Conservation (phyloP, 139 green algal genomes). For the Coelastrella sp. region DNA sequence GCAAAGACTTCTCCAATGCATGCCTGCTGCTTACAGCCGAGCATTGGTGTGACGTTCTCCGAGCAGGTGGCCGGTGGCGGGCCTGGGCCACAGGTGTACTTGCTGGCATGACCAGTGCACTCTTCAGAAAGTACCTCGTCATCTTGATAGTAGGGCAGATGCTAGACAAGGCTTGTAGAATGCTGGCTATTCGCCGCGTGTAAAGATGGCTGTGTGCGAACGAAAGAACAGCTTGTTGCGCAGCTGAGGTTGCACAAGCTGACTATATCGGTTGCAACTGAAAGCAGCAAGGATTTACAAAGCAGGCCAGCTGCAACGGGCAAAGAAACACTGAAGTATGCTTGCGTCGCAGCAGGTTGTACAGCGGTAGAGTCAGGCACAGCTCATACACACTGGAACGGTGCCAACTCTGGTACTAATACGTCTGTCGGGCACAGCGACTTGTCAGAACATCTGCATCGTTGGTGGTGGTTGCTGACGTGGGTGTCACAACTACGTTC, state of each 20-base stretch:
- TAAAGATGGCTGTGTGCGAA: too few relatives aligned
- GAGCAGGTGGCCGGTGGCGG: neutral
- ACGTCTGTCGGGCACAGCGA: neutral
- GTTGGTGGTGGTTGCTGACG: neutral
- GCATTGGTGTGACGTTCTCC: neutral
- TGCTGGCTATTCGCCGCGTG: too few relatives aligned
- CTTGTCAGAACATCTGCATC: neutral
- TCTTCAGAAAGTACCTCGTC: neutral
- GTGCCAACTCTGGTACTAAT: neutral
- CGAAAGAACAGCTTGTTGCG: too few relatives aligned
- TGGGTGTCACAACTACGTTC: neutral
- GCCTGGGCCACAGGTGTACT: neutral
- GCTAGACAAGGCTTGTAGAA: neutral
- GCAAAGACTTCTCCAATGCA: conserved; percentile 4
- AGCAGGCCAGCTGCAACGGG: too few relatives aligned
- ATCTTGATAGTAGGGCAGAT: neutral
- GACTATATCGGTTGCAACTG: too few relatives aligned
- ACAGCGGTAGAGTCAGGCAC: too few relatives aligned
- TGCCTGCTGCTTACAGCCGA: neutral
- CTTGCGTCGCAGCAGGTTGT: too few relatives aligned
- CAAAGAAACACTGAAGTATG: too few relatives aligned
- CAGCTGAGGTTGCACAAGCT: too few relatives aligned
- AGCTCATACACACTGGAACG: neutral
- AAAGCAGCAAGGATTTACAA: too few relatives aligned
- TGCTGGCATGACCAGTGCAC: neutral